A percentile compares a stretch with the other conserved stretches of the same genome.
phyloP scores from a whole-genome alignment of 2,329 filamentous ascomycete species.

The Exophiala xenobiotica region DNA sequence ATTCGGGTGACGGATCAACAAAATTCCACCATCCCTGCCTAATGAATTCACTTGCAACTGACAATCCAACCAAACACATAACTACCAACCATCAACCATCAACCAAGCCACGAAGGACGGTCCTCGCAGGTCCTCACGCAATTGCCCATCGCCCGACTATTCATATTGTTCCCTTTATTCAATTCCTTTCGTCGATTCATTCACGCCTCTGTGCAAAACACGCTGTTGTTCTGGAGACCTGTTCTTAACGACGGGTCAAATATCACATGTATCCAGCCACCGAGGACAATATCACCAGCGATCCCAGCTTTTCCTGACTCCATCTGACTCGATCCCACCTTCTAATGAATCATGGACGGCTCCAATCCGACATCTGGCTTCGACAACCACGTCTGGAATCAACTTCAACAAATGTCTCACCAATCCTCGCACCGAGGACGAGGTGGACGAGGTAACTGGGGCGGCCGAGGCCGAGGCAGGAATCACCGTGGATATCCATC shows the following conservation, averaged over 20 bases:
- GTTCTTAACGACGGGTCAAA: no score
- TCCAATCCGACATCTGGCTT: slow-evolving; percentile 9
- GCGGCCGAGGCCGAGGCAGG: slow-evolving; percentile 1
- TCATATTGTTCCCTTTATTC: no score
- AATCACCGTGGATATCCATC: background rate
- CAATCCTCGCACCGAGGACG: slow-evolving; percentile 3
- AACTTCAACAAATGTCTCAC: slow-evolving; percentile 10
- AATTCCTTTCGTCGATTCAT: no score
- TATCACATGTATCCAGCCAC: no score
- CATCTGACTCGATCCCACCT: background rate
- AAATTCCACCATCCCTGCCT: background rate
- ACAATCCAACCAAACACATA: background rate
- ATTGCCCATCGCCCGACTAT: no score
- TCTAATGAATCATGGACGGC: slow-evolving; percentile 5
- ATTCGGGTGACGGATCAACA: background rate
- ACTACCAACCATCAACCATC: background rate
- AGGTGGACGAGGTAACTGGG: slow-evolving; percentile 5
- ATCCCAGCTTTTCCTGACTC: background rate
- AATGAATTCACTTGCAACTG: background rate
- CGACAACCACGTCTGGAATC: slow-evolving; percentile 7
- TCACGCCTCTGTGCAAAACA: no score
- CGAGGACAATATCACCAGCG: no score
- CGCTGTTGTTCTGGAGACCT: no score
- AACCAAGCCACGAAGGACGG: background rate
- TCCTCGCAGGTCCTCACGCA: no score